phyloP scores from a whole-genome alignment of 2,329 filamentous ascomycete genomes.

The Neofusicoccum umdonicola region DNA sequence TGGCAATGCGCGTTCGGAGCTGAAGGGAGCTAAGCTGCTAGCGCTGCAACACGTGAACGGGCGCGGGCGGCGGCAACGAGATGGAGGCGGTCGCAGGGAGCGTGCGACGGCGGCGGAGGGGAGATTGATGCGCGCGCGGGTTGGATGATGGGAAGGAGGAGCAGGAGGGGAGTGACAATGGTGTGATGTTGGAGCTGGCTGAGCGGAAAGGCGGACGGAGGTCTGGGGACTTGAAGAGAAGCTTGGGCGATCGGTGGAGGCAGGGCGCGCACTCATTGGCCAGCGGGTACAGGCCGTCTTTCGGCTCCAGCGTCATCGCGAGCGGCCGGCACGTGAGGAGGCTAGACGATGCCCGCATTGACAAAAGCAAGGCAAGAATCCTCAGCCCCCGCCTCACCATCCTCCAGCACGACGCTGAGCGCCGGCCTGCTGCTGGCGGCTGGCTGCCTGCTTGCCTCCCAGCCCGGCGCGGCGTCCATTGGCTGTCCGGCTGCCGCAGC shows the following conservation, averaged over 20 bases:
- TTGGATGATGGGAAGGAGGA: not conserved
- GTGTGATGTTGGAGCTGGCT: constrained; percentile 9
- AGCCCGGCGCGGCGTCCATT: not conserved
- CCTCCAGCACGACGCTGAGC: not conserved
- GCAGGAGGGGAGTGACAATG: not conserved
- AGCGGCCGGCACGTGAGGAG: not conserved
- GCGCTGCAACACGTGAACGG: not conserved
- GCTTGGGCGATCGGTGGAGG: constrained; percentile 7
- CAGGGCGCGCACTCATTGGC: not conserved
- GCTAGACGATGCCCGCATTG: not conserved
- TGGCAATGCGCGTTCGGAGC: not conserved
- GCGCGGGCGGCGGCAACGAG: not conserved
- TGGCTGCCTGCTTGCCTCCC: not conserved
- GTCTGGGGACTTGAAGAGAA: constrained; percentile 8
- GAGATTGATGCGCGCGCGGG: not conserved
- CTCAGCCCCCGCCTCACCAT: not conserved
- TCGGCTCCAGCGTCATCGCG: not conserved
- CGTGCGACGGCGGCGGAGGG: not conserved
- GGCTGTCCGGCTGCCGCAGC: not conserved
- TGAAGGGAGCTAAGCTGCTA: constrained; percentile 10
- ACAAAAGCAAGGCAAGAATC: not conserved
- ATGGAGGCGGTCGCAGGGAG: not conserved
- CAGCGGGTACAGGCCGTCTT: not conserved
- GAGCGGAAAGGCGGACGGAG: constrained; percentile 11
- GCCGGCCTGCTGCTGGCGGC: not conserved